Base-by-base conservation (phyloP, 2,329 filamentous ascomycete species). In the Diaporthe sp. region DNA sequence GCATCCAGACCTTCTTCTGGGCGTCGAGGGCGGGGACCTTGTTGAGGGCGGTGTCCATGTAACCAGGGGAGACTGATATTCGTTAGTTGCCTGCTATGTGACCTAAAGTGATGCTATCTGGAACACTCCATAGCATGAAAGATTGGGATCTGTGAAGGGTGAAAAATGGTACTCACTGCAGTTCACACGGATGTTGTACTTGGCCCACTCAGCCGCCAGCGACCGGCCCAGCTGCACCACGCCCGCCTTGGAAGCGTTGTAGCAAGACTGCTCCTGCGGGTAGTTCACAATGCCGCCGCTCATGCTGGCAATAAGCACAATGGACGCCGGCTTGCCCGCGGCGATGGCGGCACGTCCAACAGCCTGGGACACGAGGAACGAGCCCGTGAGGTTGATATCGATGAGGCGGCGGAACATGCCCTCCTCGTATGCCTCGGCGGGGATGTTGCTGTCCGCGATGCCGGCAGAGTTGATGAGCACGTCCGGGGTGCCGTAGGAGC, bases 11-110 rank as follows among this genome's bases (percentile, higher is more conserved):
- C 85, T 92, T 92, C 91, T 95, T 95, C 88, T 95, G 92, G 63
- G 92, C 93, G 77, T 95, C 93, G 27, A 95, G 91, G 51, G 92
- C 92, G 30, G 93, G 93, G 10, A 94, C 93, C 75, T 92, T 92
- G 89, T 95, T 96, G 76, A 95, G 87, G 7, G 92, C 93, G 7
- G 94, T 97, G 86, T 96, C 93, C 92, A 96, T 96, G 87, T 96
- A 96, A 39, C 94, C 94, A 27, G 94, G 94, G 9, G 92, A 94
- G 84, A 96, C 47, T 51, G n/a, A 9, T n/a, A 12, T 4, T n/a
- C 25, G 44, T 51, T 51, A 51, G n/a, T 9, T 6, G 4, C 12
- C 3, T 27, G 47, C 12, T 27, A 12, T 12, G 22, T 4, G 6
- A 4, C n/a, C n/a, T 27, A 5, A 25, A 27, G 4, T 51, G 10